Percentiles rank a stretch among this genome's conserved stretches.
These are phyloP conservation scores for Eleusine indica DNA, from an alignment of 176 grass and related monocot species.

Conservation along the genomic window DNA sequence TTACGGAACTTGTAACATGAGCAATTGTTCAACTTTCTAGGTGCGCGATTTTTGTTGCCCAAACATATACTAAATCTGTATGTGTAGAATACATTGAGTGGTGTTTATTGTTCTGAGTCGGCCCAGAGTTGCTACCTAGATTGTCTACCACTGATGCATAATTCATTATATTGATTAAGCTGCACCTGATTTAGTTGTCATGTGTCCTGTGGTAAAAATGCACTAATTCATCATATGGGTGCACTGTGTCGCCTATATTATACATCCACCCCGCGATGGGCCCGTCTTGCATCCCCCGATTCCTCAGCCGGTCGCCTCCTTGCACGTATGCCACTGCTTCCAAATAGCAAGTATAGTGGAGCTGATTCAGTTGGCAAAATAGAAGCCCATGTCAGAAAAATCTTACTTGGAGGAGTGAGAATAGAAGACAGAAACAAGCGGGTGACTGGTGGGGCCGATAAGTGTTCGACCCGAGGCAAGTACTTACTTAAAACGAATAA, in stretches of 20 bases:
- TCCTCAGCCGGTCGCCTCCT: too few relatives aligned
- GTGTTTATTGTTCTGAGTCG: too few relatives aligned
- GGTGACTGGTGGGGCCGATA: too few relatives aligned
- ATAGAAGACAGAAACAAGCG: too few relatives aligned
- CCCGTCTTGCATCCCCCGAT: too few relatives aligned
- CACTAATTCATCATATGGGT: background rate
- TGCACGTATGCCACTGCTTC: too few relatives aligned
- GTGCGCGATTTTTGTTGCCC: slow-evolving; percentile 30
- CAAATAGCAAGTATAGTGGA: too few relatives aligned
- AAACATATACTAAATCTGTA: slow-evolving; percentile 12
- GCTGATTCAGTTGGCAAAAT: too few relatives aligned
- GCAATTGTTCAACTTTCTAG: background rate
- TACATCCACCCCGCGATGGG: background rate
- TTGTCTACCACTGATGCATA: background rate
- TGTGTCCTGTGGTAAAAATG: background rate
- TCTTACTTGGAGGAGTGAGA: too few relatives aligned
- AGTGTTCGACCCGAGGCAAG: too few relatives aligned
- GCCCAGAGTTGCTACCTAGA: background rate
- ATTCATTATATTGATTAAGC: background rate
- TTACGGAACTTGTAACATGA: slow-evolving; percentile 24
- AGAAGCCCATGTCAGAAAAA: too few relatives aligned
- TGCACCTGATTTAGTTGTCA: background rate
- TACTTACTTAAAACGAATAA: too few relatives aligned
- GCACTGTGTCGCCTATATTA: background rate
- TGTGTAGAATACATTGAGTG: background rate